Conservation (phyloP, 2,329 filamentous ascomycete species). For the Erysiphe pulchra region DNA sequence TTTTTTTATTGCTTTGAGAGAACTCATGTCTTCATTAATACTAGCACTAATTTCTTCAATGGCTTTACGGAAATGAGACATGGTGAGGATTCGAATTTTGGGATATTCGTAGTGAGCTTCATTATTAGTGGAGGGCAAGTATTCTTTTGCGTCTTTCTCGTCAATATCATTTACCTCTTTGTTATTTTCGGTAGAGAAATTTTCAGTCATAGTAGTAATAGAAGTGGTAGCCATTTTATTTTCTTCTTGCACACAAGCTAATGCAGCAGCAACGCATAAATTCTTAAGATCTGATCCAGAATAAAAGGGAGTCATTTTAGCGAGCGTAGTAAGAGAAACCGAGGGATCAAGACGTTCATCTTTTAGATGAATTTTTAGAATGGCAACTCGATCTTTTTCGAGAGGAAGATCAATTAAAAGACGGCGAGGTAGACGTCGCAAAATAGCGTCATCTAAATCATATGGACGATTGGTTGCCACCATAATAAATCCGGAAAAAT, state of each 20-base stretch:
- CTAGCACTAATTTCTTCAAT: slow-evolving; percentile 75
- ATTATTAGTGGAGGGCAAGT: slow-evolving; percentile 6
- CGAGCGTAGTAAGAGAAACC: slow-evolving; percentile 35
- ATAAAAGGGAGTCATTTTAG: slow-evolving; percentile 46
- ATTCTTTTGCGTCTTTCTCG: slow-evolving; percentile 10
- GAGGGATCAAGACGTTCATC: slow-evolving; percentile 35
- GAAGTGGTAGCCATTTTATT: slow-evolving; percentile 16
- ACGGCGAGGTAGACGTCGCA: slow-evolving; percentile 85
- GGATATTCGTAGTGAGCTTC: slow-evolving; percentile 28
- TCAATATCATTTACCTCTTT: slow-evolving; percentile 3
- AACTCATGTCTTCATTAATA: slow-evolving; percentile 82
- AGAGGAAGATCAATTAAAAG: slow-evolving; percentile 91
- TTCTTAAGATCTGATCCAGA: slow-evolving; percentile 71
- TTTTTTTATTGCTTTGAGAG: slow-evolving; percentile 62
- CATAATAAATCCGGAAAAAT: slow-evolving; percentile 87
- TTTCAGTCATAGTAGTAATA: too few species aligned
- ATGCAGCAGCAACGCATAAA: slow-evolving; percentile 51
- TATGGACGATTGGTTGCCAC: slow-evolving; percentile 99
- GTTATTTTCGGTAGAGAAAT: too few species aligned
- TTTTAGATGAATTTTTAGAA: slow-evolving; percentile 63
- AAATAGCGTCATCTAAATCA: slow-evolving; percentile 91
- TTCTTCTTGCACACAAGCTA: slow-evolving; percentile 58
- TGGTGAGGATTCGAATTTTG: slow-evolving; percentile 36
- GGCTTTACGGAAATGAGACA: slow-evolving; percentile 60
- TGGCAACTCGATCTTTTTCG: slow-evolving; percentile 67